Conservation (phyloP, 2,329 filamentous ascomycete genomes). For the Ophiocordyceps camponoti-rufipedis region DNA sequence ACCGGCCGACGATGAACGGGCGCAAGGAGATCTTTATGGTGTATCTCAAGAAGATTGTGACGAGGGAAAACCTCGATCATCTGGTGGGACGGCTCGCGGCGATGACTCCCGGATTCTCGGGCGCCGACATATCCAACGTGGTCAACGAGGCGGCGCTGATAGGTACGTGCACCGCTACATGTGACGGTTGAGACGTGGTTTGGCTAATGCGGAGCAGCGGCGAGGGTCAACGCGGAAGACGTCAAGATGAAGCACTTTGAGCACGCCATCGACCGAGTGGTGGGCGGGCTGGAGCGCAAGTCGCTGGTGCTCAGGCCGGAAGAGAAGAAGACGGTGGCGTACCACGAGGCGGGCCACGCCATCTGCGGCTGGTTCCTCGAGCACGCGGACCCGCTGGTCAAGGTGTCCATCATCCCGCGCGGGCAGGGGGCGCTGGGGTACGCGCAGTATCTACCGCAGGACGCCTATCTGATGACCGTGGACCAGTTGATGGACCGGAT, state of each 20-base stretch:
- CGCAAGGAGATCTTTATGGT: conserved; percentile 92
- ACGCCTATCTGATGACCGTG: conserved; percentile 90
- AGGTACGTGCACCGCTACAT: conserved; percentile 40
- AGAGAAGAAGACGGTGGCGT: conserved; percentile 91
- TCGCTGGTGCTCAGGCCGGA: conserved; percentile 81
- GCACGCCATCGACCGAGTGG: conserved; percentile 90
- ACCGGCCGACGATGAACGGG: conserved; percentile 90
- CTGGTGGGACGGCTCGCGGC: conserved; percentile 78
- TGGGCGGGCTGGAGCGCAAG: conserved; percentile 94
- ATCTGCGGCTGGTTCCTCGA: conserved; percentile 98
- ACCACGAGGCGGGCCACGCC: conserved; percentile 95
- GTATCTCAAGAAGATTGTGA: conserved; percentile 87
- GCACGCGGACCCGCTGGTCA: conserved; percentile 90
- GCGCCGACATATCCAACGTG: conserved; percentile 95
- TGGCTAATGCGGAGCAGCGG: conserved; percentile 37
- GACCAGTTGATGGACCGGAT: conserved; percentile 97
- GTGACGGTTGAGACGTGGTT: conserved; percentile 8
- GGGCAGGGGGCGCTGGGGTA: conserved; percentile 89
- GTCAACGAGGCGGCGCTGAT: conserved; percentile 95
- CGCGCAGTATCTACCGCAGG: conserved; percentile 87
- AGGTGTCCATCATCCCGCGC: conserved; percentile 96
- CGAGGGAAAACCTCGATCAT: conserved; percentile 73
- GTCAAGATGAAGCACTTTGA: conserved; percentile 89
- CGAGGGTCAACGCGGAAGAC: conserved; percentile 59
- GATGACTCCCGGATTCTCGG: conserved; percentile 88